These are phyloP conservation scores for Meyerozyma athensensis DNA, from an alignment of 1,139 yeast species.

Conservation along the genomic window DNA sequence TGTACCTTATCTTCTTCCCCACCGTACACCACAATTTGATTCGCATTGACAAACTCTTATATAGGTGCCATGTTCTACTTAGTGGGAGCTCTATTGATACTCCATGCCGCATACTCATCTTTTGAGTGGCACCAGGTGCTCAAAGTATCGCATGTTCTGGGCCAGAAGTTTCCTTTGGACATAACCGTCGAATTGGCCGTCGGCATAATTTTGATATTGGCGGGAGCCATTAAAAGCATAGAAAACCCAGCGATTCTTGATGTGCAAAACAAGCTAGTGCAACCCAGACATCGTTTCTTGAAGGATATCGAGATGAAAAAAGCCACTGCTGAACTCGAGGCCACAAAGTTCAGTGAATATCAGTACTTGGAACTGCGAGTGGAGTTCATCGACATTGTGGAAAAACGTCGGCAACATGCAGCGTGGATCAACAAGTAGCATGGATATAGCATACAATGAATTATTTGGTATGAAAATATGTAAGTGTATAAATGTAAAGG, in stretches of 20 bases:
- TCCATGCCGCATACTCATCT: constrained; percentile 50
- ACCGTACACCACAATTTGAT: neutral
- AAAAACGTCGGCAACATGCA: constrained; percentile 37
- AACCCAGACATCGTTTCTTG: constrained; percentile 26
- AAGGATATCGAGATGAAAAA: constrained; percentile 44
- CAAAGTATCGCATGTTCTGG: constrained; percentile 15
- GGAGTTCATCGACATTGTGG: constrained; percentile 40
- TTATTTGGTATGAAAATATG: neutral
- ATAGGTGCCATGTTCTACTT: constrained; percentile 19
- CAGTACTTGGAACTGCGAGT: constrained; percentile 40
- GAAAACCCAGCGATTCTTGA: constrained; percentile 21
- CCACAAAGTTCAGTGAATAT: constrained; percentile 40
- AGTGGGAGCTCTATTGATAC: constrained; percentile 30
- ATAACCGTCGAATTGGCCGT: constrained; percentile 37
- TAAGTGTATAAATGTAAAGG: neutral
- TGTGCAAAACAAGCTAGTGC: constrained; percentile 17
- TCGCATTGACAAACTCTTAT: no score
- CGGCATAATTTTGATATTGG: constrained; percentile 34
- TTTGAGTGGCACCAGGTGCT: constrained; percentile 44
- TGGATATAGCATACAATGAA: neutral
- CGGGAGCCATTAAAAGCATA: constrained; percentile 30
- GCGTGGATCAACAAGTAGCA: constrained; percentile 24
- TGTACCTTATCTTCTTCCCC: no score
- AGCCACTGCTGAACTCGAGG: constrained; percentile 42
- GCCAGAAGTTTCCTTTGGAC: constrained; percentile 29